Percentiles rank a stretch among this genome's conserved stretches.
These are phyloP conservation scores for slime mould (Dictyostelium discoideum) DNA, from an alignment of 78 protist species.

Conservation along the genomic window dicty_2.7 NC_007090.3:1719501-1720000, in stretches of 20 bases:
- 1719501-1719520: not conserved
- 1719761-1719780: not conserved
- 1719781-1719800: not conserved
- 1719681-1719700: not conserved
- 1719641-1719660: not conserved
- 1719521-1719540: not conserved
- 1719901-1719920: not conserved
- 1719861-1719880: not conserved
- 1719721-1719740: not conserved
- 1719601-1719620: slow-evolving; percentile 1
- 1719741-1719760: not conserved
- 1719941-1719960: not conserved
- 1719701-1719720: not conserved
- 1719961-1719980: not conserved
- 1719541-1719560: not conserved
- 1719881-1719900: not conserved
- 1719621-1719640: not conserved
- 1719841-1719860: not conserved
- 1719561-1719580: not conserved
- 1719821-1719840: not conserved
- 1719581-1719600: not conserved
- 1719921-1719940: not conserved
- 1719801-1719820: not conserved
- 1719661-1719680: not conserved
- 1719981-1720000: not conserved